A percentile compares a stretch with the other conserved stretches of the same genome.
phyloP scores from a whole-genome alignment of 768 basidiomycete genomes.

The Suillus hirtellus region DNA sequence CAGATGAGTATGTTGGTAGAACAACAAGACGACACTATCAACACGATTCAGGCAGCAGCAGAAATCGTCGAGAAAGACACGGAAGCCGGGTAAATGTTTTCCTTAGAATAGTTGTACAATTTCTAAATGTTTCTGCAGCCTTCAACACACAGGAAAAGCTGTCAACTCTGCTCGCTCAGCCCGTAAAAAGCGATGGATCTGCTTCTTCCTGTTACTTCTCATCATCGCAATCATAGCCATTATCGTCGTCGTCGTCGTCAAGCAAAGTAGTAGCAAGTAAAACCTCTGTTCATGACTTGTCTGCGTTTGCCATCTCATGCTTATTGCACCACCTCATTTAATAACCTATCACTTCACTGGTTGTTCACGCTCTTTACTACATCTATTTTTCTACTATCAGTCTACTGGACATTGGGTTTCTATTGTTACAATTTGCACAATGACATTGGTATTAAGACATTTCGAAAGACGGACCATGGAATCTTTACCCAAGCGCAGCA shows the following conservation, averaged over 20 bases:
- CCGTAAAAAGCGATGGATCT: slow-evolving; percentile 96
- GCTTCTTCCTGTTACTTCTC: slow-evolving; percentile 74
- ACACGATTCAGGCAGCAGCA: slow-evolving; percentile 79
- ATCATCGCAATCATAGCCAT: slow-evolving; percentile 68
- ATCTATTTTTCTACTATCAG: background rate
- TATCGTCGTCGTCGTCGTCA: slow-evolving; percentile 58
- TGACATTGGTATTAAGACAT: background rate
- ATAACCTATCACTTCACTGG: background rate
- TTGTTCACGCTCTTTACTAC: slow-evolving; percentile 2
- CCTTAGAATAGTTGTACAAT: background rate
- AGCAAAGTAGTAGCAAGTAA: slow-evolving; percentile 42
- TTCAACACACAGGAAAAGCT: slow-evolving; percentile 84
- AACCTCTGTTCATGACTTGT: slow-evolving; percentile 19
- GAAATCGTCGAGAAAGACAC: slow-evolving; percentile 76
- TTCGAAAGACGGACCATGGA: background rate
- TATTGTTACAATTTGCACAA: background rate
- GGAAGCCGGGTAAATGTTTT: slow-evolving; percentile 69
- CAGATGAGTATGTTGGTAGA: slow-evolving; percentile 95
- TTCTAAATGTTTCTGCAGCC: slow-evolving; percentile 41
- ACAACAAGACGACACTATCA: slow-evolving; percentile 89
- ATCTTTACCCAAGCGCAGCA: background rate
- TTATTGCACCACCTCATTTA: slow-evolving; percentile 9
- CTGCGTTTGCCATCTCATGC: slow-evolving; percentile 18
- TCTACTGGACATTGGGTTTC: background rate
- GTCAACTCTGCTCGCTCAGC: slow-evolving; percentile 85